Conservation (phyloP, 2,329 filamentous ascomycete genomes). For the Sordariomycetes sp. region DNA sequence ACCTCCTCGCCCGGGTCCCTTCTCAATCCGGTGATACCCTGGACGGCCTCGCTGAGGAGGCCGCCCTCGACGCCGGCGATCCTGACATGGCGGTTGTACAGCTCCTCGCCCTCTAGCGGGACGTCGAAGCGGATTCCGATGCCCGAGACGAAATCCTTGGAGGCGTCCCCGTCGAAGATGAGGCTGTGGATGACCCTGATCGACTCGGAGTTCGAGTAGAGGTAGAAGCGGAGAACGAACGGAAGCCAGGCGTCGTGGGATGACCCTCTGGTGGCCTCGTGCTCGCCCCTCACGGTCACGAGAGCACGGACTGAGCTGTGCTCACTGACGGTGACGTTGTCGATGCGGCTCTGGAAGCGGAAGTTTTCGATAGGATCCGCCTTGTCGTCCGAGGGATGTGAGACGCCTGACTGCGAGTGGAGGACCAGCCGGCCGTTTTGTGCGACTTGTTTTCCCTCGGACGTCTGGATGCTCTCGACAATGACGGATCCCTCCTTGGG, state of each 20-base stretch:
- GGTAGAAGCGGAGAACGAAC: constrained; percentile 41
- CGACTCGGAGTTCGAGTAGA: constrained; percentile 45
- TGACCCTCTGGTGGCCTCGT: constrained; percentile 13
- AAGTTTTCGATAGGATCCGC: constrained; percentile 25
- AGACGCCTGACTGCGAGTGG: constrained; percentile 36
- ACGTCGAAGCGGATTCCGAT: constrained; percentile 45
- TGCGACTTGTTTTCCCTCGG: constrained; percentile 29
- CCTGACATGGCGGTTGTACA: constrained; percentile 48
- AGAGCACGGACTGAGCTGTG: constrained; percentile 30
- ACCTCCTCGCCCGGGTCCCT: constrained; percentile 39
- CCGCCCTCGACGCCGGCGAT: constrained; percentile 44
- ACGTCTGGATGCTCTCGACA: constrained; percentile 25
- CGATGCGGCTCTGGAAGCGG: constrained; percentile 37
- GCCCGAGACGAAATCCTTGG: constrained; percentile 39
- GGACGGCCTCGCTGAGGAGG: constrained; percentile 44
- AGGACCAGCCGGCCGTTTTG: constrained; percentile 39
- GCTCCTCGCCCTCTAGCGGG: constrained; percentile 37
- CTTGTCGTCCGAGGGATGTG: constrained; percentile 23
- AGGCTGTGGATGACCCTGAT: constrained; percentile 45
- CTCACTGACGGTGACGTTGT: constrained; percentile 36
- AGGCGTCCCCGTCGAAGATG: constrained; percentile 39
- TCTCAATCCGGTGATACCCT: constrained; percentile 48
- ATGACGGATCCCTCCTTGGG: constrained; percentile 28
- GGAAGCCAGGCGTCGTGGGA: constrained; percentile 35
- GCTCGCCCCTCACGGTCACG: constrained; percentile 31